phyloP scores from a whole-genome alignment of 2,329 filamentous ascomycete species.

The Colletotrichum abscissum region DNA sequence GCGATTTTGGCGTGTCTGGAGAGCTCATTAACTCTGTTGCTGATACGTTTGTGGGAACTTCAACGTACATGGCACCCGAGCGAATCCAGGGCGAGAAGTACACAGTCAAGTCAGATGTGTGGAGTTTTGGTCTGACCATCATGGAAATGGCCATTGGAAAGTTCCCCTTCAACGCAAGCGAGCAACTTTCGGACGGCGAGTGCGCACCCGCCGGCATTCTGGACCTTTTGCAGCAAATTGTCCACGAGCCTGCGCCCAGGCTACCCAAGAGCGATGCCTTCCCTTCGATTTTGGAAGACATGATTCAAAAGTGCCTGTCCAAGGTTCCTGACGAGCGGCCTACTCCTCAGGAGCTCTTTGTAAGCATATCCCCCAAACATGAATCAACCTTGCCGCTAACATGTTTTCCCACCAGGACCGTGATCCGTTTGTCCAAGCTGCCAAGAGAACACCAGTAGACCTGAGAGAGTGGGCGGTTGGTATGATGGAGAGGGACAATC shows the following conservation, averaged over 20 bases:
- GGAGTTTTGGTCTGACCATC: conserved; percentile 94
- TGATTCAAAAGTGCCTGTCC: conserved; percentile 94
- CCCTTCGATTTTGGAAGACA: conserved; percentile 92
- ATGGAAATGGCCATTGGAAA: conserved; percentile 99
- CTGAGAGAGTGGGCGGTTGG: conserved; percentile 92
- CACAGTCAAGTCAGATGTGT: conserved; percentile 98
- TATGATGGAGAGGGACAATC: conserved; percentile 94
- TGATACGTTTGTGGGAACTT: conserved; percentile 97
- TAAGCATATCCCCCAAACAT: conserved; percentile 57
- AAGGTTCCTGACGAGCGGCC: conserved; percentile 91
- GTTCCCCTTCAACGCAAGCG: conserved; percentile 88
- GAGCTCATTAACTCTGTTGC: conserved; percentile 98
- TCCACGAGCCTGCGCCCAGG: conserved; percentile 92
- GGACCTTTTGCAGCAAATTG: conserved; percentile 95
- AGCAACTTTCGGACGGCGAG: conserved; percentile 77
- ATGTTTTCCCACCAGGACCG: conserved; percentile 72
- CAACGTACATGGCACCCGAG: conserved; percentile 99
- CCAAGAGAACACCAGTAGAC: conserved; percentile 95
- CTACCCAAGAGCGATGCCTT: conserved; percentile 98
- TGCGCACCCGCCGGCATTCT: conserved; percentile 93
- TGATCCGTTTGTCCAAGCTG: conserved; percentile 94
- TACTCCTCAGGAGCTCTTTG: conserved; percentile 92
- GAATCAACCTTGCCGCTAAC: conserved; percentile 33
- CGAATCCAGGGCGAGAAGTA: conserved; percentile 97
- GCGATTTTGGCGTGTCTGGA: conserved; percentile 98